Percentiles rank a stretch among this genome's conserved stretches.
Conservation (phyloP, 1,284 basidiomycete genomes). For the Trichosporon faecale region DNA sequence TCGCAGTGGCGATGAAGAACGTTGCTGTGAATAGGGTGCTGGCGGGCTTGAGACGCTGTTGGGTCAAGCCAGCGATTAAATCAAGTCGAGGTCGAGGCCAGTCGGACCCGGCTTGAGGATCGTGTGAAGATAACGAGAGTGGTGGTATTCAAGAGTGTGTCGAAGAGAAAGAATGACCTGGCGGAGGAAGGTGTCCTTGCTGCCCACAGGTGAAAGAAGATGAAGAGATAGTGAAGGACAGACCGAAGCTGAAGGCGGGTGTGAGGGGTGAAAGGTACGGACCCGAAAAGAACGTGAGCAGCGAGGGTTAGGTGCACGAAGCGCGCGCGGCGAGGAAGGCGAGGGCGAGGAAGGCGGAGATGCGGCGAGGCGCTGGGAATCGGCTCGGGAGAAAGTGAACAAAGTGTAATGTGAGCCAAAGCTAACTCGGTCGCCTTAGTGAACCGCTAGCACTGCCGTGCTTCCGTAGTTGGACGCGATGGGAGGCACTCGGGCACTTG, state of each 20-base stretch:
- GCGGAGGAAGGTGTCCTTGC: neutral
- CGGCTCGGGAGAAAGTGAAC: neutral
- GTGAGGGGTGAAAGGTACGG: neutral
- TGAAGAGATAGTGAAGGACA: neutral
- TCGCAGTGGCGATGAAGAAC: neutral
- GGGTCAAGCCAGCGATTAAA: neutral
- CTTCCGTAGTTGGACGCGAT: neutral
- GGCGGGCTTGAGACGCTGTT: neutral
- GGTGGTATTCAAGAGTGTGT: neutral
- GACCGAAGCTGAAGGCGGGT: neutral
- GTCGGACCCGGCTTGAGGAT: conserved; percentile 7
- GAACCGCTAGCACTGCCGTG: neutral
- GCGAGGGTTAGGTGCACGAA: neutral
- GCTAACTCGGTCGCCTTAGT: neutral
- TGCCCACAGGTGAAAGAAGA: neutral
- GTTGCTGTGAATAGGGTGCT: neutral
- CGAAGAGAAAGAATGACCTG: neutral
- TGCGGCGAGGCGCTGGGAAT: neutral
- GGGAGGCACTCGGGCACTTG: neutral
- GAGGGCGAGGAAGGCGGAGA: neutral
- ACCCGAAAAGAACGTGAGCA: neutral
- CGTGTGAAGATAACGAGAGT: conserved; percentile 10
- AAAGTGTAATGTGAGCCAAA: neutral
- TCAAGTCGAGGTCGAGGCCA: neutral
- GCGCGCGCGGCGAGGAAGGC: neutral